Conservation (phyloP, 495 filamentous ascomycete genomes). For the Xylaria nigripes region DNA sequence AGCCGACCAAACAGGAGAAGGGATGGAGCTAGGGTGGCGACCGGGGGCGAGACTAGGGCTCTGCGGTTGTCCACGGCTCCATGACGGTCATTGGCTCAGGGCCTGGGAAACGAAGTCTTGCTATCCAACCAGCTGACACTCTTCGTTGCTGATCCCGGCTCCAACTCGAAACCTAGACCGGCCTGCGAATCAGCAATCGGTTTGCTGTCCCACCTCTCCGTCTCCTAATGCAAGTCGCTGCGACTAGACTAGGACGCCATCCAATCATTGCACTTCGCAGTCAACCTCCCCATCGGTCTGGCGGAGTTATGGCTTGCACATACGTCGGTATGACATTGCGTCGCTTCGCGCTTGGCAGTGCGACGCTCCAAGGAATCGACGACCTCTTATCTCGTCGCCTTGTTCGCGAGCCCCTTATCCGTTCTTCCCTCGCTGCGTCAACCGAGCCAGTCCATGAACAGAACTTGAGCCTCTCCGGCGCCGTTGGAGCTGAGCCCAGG, state of each 20-base stretch:
- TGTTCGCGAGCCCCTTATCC: constrained; percentile 17
- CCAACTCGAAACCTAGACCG: constrained; percentile 20
- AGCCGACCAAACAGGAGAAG: constrained; percentile 1
- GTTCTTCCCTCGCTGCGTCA: constrained; percentile 14
- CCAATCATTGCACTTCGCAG: constrained; percentile 2
- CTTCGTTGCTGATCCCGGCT: constrained; percentile 18
- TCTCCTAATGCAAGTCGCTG: constrained; percentile 11
- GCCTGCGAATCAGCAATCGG: constrained; percentile 25
- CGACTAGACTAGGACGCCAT: not conserved
- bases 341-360: constrained; percentile 11
- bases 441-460: constrained; percentile 12
- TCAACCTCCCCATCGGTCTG: constrained; percentile 9
- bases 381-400: constrained; percentile 23
- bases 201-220: constrained; percentile 21
- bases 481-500: not conserved
- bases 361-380: constrained; percentile 5
- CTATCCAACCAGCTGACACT: constrained; percentile 30
- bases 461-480: constrained; percentile 4
- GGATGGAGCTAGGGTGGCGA: not conserved
- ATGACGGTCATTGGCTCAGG: constrained; percentile 18
- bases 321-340: constrained; percentile 11
- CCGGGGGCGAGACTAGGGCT: constrained; percentile 12
- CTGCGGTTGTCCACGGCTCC: constrained; percentile 4
- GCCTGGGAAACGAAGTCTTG: constrained; percentile 22
- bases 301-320: constrained; percentile 10